Evolutionary conservation across 1,284 basidiomycete genomes (phyloP).

Genomic region (Pascua guehoae): DNA sequence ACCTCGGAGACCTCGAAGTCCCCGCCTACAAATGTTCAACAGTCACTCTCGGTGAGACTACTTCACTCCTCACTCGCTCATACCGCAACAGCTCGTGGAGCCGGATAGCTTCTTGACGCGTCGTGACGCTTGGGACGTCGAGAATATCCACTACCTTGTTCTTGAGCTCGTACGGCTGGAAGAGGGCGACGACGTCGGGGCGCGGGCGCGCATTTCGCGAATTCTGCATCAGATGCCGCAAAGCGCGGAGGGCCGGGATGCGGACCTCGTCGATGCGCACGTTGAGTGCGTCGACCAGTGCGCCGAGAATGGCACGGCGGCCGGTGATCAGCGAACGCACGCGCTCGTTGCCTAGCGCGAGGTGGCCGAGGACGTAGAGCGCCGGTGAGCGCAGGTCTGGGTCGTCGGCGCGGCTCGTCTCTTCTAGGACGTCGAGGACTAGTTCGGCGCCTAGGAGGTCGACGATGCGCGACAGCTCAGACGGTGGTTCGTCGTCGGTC

Average conservation of each 20-base stretch:
- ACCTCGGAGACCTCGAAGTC: too few species aligned
- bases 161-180: constrained; percentile 42
- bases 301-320: constrained; percentile 33
- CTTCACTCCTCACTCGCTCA: too few species aligned
- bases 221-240: constrained; percentile 42
- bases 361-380: constrained; percentile 39
- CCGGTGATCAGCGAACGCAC: constrained; percentile 29
- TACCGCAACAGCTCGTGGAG: constrained; percentile 28
- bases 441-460: constrained; percentile 35
- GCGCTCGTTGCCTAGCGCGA: constrained; percentile 42
- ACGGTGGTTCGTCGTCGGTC: constrained; percentile 33
- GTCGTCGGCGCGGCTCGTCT: constrained; percentile 12
- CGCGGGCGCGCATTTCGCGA: constrained; percentile 32
- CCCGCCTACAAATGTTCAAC: too few species aligned
- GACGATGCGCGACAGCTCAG: constrained; percentile 32
- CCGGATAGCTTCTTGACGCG: constrained; percentile 22
- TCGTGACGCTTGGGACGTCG: constrained; percentile 28
- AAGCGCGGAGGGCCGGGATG: constrained; percentile 35
- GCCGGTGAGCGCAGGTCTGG: constrained; percentile 19
- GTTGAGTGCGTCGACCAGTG: constrained; percentile 24
- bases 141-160: constrained; percentile 29
- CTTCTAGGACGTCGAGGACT: constrained; percentile 26
- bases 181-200: constrained; percentile 34
- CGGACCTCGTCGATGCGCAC: constrained; percentile 29
- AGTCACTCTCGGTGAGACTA: too few species aligned